phyloP scores from a whole-genome alignment of 805 yeast species.

The Saccharomycopsis malanga region DNA sequence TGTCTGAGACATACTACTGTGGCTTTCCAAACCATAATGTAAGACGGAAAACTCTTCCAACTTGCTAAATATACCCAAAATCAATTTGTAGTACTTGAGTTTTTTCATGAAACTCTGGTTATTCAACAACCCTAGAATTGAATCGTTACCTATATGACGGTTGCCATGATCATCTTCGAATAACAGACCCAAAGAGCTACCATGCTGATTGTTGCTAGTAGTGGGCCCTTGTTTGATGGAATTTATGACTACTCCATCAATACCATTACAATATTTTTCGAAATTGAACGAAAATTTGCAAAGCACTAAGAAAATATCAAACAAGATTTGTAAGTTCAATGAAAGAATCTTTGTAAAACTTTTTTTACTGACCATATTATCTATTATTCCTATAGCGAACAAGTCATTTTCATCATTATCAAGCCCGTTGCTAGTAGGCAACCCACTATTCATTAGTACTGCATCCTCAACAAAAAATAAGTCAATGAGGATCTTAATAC shows the following conservation, averaged over 20 bases:
- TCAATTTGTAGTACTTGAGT: constrained; percentile 12
- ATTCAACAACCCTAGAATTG: neutral
- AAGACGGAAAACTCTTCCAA: constrained; percentile 13
- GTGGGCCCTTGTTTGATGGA: neutral
- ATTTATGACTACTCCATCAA: neutral
- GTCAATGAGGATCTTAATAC: constrained; percentile 8
- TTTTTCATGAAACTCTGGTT: constrained; percentile 9
- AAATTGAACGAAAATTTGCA: constrained; percentile 11
- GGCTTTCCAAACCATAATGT: constrained; percentile 2
- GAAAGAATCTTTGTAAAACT: constrained; percentile 10
- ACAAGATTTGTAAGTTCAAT: constrained; percentile 17
- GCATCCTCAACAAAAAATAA: constrained; percentile 12
- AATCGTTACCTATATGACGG: neutral
- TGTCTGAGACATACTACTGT: neutral
- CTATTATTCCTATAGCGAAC: constrained; percentile 1
- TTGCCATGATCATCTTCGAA: neutral
- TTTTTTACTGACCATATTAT: neutral
- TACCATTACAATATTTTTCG: constrained; percentile 12
- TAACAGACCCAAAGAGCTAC: neutral
- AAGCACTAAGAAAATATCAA: constrained; percentile 17
- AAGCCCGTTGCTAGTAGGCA: neutral
- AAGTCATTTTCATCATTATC: neutral
- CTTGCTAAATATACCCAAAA: constrained; percentile 10
- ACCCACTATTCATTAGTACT: too few species aligned
- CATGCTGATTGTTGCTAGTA: neutral